Conservation (phyloP, 1,284 basidiomycete species). For the Grifola frondosa region DNA sequence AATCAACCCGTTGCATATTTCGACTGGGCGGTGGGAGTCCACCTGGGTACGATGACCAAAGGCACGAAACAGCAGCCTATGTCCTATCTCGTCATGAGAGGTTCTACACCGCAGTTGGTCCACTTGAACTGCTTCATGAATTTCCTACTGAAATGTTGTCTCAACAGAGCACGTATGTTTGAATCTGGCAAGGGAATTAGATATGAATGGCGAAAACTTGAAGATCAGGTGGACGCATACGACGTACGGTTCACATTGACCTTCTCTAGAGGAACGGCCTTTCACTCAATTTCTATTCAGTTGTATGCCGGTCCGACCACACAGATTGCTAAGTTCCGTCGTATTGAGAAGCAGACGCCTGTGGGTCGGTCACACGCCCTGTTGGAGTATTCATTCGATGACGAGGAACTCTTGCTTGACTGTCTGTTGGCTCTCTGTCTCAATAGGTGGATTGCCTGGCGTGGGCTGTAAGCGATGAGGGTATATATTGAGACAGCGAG, state of each 20-base stretch:
- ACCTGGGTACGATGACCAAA: conserved; percentile 57
- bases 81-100: conserved; percentile 57
- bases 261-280: conserved; percentile 1
- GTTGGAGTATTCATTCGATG: conserved; percentile 60
- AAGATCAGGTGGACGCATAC: conserved; percentile 47
- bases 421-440: conserved; percentile 63
- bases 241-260: conserved; percentile 44
- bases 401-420: conserved; percentile 60
- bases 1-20: conserved; percentile 61
- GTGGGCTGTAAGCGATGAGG: conserved; percentile 31
- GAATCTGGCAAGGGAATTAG: conserved; percentile 47
- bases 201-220: conserved; percentile 62
- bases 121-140: neutral
- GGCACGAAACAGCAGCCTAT: conserved; percentile 56
- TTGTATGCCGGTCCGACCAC: conserved; percentile 45
- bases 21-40: conserved; percentile 57
- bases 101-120: conserved; percentile 48
- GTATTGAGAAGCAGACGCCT: conserved; percentile 44
- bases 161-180: conserved; percentile 62
- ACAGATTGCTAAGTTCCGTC: conserved; percentile 54
- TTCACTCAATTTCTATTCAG: conserved; percentile 32
- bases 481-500: conserved; percentile 3
- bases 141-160: too few species aligned
- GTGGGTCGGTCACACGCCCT: conserved; percentile 63
- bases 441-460: conserved; percentile 71